Conservation (phyloP, 2,329 filamentous ascomycete species). For the Epichloe baconii region DNA sequence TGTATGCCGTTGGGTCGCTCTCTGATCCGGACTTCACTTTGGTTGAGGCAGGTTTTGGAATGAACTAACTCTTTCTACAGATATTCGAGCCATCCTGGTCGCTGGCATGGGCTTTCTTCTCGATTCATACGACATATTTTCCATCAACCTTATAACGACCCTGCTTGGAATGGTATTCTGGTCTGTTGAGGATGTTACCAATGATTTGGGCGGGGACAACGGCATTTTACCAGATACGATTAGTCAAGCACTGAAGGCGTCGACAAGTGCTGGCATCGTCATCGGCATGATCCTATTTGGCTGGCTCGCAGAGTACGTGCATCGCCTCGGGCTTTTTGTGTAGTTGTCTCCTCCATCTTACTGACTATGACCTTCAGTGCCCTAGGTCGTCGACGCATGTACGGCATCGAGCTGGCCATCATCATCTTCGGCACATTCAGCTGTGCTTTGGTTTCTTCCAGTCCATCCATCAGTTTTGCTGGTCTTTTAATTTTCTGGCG, state of each 20-base stretch:
- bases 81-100: constrained; percentile 60
- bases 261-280: constrained; percentile 66
- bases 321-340: neutral
- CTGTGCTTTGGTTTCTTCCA: constrained; percentile 49
- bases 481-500: constrained; percentile 62
- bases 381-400: constrained; percentile 69
- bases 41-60: neutral
- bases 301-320: constrained; percentile 53
- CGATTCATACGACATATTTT: constrained; percentile 72
- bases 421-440: constrained; percentile 60
- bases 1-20: constrained; percentile 4
- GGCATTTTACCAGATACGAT: constrained; percentile 49
- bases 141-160: constrained; percentile 59
- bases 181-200: constrained; percentile 29
- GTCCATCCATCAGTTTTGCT: constrained; percentile 44
- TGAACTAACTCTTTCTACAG: constrained; percentile 13
- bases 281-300: constrained; percentile 69
- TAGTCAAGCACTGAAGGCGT: constrained; percentile 67
- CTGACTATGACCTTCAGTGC: constrained; percentile 22
- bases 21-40: neutral
- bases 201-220: constrained; percentile 38
- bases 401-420: constrained; percentile 62
- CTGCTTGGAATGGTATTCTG: constrained; percentile 70
- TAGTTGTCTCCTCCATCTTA: neutral
- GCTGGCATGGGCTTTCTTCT: constrained; percentile 77